Conservation (phyloP, 2,329 filamentous ascomycete genomes). For the Colletotrichum cuscutae region DNA sequence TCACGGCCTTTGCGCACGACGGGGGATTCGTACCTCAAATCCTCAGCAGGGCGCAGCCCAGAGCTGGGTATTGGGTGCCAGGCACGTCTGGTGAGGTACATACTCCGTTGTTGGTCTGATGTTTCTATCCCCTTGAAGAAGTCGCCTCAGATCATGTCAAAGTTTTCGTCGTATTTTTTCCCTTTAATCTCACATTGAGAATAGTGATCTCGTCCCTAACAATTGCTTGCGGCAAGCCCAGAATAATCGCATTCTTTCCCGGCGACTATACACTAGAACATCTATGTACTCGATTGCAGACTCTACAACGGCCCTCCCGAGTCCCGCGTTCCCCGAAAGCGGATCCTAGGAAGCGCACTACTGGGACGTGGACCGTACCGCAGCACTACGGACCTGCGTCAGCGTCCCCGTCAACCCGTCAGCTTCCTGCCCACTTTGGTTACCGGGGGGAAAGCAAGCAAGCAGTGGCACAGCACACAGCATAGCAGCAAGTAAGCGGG, state of each 20-base stretch:
- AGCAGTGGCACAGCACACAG: neutral
- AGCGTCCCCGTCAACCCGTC: neutral
- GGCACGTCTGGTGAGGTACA: no score
- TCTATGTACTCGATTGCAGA: neutral
- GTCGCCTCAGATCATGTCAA: neutral
- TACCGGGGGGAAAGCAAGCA: slow-evolving; percentile 16
- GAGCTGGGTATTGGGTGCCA: neutral
- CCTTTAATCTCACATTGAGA: neutral
- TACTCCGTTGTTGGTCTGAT: slow-evolving; percentile 13
- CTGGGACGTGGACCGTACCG: neutral
- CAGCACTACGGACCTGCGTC: slow-evolving; percentile 28
- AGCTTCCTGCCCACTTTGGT: slow-evolving; percentile 24
- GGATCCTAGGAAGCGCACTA: neutral
- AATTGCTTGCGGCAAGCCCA: neutral
- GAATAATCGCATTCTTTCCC: neutral
- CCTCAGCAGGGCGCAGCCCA: slow-evolving; percentile 18
- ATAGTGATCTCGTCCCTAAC: no score
- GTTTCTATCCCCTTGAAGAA: slow-evolving; percentile 12
- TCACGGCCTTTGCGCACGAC: slow-evolving; percentile 22
- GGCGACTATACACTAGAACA: neutral
- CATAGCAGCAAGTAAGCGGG: neutral
- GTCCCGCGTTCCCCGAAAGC: slow-evolving; percentile 10
- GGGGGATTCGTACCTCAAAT: slow-evolving; percentile 9
- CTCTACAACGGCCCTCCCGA: slow-evolving; percentile 4
- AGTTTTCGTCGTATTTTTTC: neutral